These are phyloP conservation scores for Santalum album DNA, from an alignment of 164 flowering plant species.

Conservation along the genomic window DNA sequence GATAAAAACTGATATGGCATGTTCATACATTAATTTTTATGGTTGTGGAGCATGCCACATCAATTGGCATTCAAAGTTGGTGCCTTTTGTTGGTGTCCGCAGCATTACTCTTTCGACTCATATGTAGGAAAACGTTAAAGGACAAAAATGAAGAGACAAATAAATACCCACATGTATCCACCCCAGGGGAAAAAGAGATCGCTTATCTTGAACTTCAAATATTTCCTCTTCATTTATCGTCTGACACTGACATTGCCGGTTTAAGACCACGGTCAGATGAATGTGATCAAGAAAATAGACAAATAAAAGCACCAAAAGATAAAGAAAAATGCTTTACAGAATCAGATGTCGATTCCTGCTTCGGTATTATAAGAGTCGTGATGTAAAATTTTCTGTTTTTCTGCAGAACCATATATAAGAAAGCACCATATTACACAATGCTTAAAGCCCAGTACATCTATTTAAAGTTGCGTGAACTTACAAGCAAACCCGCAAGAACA, in stretches of 20 bases:
- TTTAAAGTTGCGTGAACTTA: slow-evolving; percentile 29
- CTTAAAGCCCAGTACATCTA: background rate
- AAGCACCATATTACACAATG: background rate
- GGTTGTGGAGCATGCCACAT: too few relatives aligned
- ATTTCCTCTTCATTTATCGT: slow-evolving; percentile 95
- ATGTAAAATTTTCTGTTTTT: slow-evolving; percentile 74
- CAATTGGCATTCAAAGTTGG: too few relatives aligned
- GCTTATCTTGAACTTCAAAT: slow-evolving; percentile 94
- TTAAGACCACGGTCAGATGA: background rate
- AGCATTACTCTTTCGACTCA: too few relatives aligned
- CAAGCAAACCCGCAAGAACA: slow-evolving; percentile 90
- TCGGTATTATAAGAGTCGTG: slow-evolving; percentile 87
- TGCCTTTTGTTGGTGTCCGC: too few relatives aligned
- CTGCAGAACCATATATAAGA: slow-evolving; percentile 27
- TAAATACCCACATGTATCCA: slow-evolving; percentile 88
- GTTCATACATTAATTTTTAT: too few relatives aligned
- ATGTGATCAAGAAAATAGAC: background rate
- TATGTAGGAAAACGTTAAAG: background rate
- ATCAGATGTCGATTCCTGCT: slow-evolving; percentile 93
- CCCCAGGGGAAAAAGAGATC: slow-evolving; percentile 84
- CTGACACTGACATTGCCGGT: slow-evolving; percentile 57
- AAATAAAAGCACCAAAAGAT: slow-evolving; percentile 1
- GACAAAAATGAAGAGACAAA: background rate
- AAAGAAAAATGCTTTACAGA: slow-evolving; percentile 38
- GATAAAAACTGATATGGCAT: too few relatives aligned